Percentiles rank a stretch among this genome's conserved stretches.
phyloP scores from a whole-genome alignment of 169 alveolate genomes.

The Cytauxzoon felis region DNA sequence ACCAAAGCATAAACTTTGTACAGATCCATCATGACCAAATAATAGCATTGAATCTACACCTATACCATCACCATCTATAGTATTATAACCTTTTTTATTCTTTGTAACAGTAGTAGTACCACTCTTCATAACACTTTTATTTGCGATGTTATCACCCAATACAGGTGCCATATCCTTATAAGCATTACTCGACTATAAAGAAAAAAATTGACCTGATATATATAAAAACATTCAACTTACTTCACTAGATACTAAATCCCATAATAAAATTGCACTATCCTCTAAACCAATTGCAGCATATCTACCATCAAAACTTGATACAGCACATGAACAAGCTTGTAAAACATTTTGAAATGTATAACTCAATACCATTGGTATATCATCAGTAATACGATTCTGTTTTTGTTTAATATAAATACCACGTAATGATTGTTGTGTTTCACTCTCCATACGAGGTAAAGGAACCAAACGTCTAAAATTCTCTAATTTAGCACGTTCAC shows the following conservation, averaged over 20 bases:
- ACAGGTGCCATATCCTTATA: conserved; percentile 48
- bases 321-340: conserved; percentile 16
- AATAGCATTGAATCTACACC: not conserved
- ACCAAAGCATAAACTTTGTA: conserved; percentile 40
- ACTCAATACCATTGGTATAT: conserved; percentile 13
- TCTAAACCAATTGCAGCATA: conserved; percentile 53
- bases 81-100: no score
- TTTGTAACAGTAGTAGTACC: no score
- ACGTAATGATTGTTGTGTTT: conserved; percentile 28
- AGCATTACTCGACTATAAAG: conserved; percentile 36
- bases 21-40: conserved; percentile 57
- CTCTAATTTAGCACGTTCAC: conserved; percentile 48
- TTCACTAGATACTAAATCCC: conserved; percentile 52
- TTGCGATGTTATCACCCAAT: conserved; percentile 49
- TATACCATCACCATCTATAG: not conserved
- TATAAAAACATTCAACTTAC: conserved; percentile 1
- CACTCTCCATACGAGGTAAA: conserved; percentile 46
- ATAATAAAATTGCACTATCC: conserved; percentile 42
- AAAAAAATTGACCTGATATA: not conserved
- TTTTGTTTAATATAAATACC: conserved; percentile 21
- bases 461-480: conserved; percentile 47
- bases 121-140: conserved; percentile 18
- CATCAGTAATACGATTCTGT: not conserved
- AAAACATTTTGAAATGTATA: conserved; percentile 45
- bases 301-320: conserved; percentile 54